These are phyloP conservation scores for Thozetella sp. DNA, from an alignment of 495 filamentous ascomycete species.

Conservation along the genomic window DNA sequence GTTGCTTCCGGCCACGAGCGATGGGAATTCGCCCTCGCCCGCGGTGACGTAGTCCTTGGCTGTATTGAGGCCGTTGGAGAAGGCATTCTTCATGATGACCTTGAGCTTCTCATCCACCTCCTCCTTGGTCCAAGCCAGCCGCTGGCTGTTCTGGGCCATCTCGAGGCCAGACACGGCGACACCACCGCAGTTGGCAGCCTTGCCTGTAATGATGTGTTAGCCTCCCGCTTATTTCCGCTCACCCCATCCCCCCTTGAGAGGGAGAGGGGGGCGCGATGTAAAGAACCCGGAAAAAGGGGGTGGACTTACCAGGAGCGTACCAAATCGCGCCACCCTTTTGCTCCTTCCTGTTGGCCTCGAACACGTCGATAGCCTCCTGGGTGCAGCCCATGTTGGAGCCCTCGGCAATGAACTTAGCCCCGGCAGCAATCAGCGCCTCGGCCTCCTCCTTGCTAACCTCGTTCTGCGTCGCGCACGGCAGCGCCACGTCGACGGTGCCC, in stretches of 20 bases:
- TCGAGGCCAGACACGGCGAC: conserved; percentile 97
- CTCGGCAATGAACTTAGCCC: conserved; percentile 88
- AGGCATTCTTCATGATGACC: conserved; percentile 91
- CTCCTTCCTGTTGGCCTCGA: conserved; percentile 77
- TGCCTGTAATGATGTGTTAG: conserved; percentile 29
- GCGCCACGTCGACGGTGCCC: conserved; percentile 84
- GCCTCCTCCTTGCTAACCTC: conserved; percentile 92
- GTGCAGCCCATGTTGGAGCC: conserved; percentile 99
- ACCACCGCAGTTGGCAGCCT: conserved; percentile 97
- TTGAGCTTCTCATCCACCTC: conserved; percentile 93
- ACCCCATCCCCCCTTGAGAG: not conserved
- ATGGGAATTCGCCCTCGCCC: conserved; percentile 81
- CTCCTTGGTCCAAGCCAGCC: conserved; percentile 81
- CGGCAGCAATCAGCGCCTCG: conserved; percentile 72
- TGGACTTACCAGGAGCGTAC: conserved; percentile 80
- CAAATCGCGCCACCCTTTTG: conserved; percentile 76
- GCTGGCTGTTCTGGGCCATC: conserved; percentile 96
- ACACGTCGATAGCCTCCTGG: conserved; percentile 91
- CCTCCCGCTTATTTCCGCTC: not conserved
- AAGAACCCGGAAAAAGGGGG: too few species aligned
- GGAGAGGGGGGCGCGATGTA: too few species aligned
- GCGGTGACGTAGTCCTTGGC: conserved; percentile 84
- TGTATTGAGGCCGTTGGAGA: conserved; percentile 87
- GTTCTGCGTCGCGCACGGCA: conserved; percentile 96
- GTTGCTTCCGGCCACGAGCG: conserved; percentile 89